Evolutionary conservation across 805 yeast species (phyloP), one percentile per base, ranked within the genome.

Genomic region (Metschnikowia gruessii): DNA sequence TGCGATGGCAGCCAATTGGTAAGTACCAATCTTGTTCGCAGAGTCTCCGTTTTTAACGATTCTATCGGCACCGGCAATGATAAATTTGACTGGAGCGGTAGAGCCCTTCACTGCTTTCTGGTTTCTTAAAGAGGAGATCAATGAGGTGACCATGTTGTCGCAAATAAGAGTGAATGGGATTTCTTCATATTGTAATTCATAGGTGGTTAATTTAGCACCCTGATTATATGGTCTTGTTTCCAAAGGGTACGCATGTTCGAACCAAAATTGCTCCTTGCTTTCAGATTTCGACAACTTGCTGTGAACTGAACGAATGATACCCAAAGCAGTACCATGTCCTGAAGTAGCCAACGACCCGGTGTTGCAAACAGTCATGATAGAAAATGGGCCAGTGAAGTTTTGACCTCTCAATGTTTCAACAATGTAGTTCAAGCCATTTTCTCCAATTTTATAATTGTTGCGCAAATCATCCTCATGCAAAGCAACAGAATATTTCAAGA

Each of bases 161-260:
- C 97, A 85, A 51, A 92, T 80, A 50, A 92, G 71, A 1, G 96
- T 88, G 40, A 94, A 82, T 13, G 98, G 98, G 35, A 94, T 87
- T 17, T 79, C 61, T 52, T 92, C 98, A 58, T 86, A 83, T 13
- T 87, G 83, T 38, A 92, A 75, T 64, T 92, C 99, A 65, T 82
- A 92, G 0, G 97, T 91, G 0, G 98, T 92, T 48, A 92, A 73
- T 54, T 96, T 79, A 0, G 97, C 88, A 9, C 99, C 99, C 69
- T 92, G 98, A 64, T 92, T 90, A 63, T 92, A 94, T 1, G 99
- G 99, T 57, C 99, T 78, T 0, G 99, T 92, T 62, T 92, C 99
- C 58, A 92, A 76, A 5, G 96, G 92, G 57, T 82, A 94, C 0
- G 84, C 94, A 41, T 82, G 89, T 9, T 79, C 74, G 53, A 92